Base-by-base conservation (phyloP, 1,284 basidiomycete genomes). In the Peniophora sp. region DNA sequence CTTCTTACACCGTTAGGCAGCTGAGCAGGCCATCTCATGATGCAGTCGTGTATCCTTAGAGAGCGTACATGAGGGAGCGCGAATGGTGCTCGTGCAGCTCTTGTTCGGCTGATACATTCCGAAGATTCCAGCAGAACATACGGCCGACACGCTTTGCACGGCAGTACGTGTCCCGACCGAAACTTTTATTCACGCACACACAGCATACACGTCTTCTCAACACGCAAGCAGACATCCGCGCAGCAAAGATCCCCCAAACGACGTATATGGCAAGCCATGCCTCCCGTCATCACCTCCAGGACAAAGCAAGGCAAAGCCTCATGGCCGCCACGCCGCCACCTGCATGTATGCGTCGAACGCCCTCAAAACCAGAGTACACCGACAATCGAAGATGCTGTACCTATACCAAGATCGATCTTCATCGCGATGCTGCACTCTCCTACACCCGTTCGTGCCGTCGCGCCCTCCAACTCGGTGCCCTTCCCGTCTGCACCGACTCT, bases 401-500 rank as follows among this genome's bases (percentile, higher is more conserved):
- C 45, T 38, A 54, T 32, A 32, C 27, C 27, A 32, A 32, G 27
- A 32, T 32, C 27, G 46, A 48, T 48, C 50, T 48, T 45, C 44
- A 16, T 53, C 52, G 45, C 25, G 34, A 55, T 55, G 54, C 44
- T 20, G 53, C 43, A 55, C 55, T 19, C 24, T 12, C 44, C 20
- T 46, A 50, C 41, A 22, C 47, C 47, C 50, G n/a, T 27, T 19
- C 54, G 25, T 45, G 39, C 39, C 39, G 47, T 16, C 36, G 48
- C 27, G 48, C 47, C 12, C 17, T 50, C 3, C 19, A 58, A 57
- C 50, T 19, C 53, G 14, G 49, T 58, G n/a, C 56, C 56, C 17
- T 58, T 58, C 51, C 56, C 56, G 3, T 45, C 50, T 17, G 51
- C 49, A 27, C 46, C 55, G 51, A 53, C 54, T 34, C 46, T 52